phyloP scores from a whole-genome alignment of 441 rosid genomes.

The Raphanus hybrid region DNA sequence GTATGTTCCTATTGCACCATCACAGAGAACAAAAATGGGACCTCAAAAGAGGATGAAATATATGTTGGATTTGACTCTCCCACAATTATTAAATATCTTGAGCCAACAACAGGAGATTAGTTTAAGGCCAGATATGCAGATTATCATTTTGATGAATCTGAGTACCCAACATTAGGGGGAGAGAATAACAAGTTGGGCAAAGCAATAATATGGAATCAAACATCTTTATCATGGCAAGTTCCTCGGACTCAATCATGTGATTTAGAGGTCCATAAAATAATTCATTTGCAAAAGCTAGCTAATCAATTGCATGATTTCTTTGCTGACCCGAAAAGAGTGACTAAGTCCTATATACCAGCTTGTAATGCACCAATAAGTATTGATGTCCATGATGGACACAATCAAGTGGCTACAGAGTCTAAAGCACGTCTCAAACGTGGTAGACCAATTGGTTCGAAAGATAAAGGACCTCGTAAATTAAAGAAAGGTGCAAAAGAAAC shows the following conservation, averaged over 20 bases:
- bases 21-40: neutral
- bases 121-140: neutral
- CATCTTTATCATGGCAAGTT: neutral
- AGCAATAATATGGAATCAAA: neutral
- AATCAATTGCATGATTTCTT: conserved; percentile 14
- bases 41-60: neutral
- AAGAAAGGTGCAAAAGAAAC: conserved; percentile 5
- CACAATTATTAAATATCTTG: neutral
- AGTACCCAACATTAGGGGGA: neutral
- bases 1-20: neutral
- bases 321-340: conserved; percentile 3
- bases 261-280: neutral
- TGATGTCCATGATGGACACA: neutral
- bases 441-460: conserved; percentile 4
- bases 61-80: conserved; percentile 9
- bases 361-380: conserved; percentile 8
- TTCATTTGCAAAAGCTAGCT: conserved; percentile 14
- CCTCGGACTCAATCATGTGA: neutral
- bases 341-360: conserved; percentile 4
- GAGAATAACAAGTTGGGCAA: neutral
- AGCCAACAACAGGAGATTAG: neutral
- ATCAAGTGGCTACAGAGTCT: neutral
- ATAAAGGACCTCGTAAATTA: neutral
- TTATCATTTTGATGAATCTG: neutral
- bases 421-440: neutral